Conservation (phyloP, 2,329 filamentous ascomycete genomes). For the Xylaria sp. region DNA sequence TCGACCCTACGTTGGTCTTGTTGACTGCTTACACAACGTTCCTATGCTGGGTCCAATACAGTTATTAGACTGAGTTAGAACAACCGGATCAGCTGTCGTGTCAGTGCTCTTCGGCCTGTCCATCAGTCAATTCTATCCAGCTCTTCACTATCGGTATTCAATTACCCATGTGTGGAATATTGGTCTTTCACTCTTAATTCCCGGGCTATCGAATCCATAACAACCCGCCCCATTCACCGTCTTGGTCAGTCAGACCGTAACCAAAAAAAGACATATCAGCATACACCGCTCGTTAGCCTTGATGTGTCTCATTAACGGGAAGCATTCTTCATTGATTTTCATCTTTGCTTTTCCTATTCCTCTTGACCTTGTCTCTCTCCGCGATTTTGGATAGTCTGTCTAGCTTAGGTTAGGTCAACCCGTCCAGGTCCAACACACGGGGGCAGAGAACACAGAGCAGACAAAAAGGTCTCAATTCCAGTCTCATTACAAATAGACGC, state of each 20-base stretch:
- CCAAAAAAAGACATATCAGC: background rate
- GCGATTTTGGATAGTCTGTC: background rate
- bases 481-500: background rate
- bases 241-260: background rate
- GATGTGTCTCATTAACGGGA: background rate
- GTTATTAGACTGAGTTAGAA: conserved; percentile 14
- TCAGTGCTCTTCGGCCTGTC: background rate
- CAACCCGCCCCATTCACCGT: background rate
- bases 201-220: background rate
- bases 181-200: background rate
- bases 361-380: background rate
- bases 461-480: too few relatives aligned
- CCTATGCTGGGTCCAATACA: background rate
- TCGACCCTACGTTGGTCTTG: background rate
- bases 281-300: conserved; percentile 2
- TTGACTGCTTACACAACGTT: background rate
- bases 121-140: background rate
- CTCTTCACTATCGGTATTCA: background rate
- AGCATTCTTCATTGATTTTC: background rate
- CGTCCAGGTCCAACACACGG: conserved; percentile 15
- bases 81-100: background rate
- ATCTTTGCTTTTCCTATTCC: too few relatives aligned
- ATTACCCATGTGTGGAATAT: background rate
- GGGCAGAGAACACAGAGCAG: background rate
- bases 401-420: background rate